Conservation (phyloP, 768 basidiomycete species). For the Xerocomus spinulosus region DNA sequence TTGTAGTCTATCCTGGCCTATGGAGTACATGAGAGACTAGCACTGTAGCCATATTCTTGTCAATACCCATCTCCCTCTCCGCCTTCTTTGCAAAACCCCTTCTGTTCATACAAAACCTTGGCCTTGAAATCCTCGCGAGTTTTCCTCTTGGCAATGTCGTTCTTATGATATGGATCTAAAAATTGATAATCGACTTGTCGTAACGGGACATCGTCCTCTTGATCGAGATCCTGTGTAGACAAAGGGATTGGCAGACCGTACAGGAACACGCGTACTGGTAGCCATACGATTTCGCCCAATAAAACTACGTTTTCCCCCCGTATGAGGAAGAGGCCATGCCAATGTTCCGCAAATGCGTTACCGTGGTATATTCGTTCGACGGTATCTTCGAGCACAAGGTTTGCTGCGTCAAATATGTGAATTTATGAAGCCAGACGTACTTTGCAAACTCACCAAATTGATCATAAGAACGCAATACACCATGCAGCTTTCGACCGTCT, state of each 20-base stretch:
- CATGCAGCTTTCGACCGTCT: constrained; percentile 94
- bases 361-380: constrained; percentile 93
- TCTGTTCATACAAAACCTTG: constrained; percentile 73
- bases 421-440: background rate
- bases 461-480: constrained; percentile 95
- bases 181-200: constrained; percentile 67
- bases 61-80: constrained; percentile 96
- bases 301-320: constrained; percentile 98
- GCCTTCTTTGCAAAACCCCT: constrained; percentile 92
- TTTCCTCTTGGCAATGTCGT: constrained; percentile 70
- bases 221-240: constrained; percentile 73
- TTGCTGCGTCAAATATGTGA: constrained; percentile 53
- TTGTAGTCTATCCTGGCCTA: no score
- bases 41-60: constrained; percentile 19
- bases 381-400: constrained; percentile 94
- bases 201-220: constrained; percentile 83
- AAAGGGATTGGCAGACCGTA: constrained; percentile 2
- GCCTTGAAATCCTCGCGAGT: constrained; percentile 80
- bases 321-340: constrained; percentile 88
- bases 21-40: no score
- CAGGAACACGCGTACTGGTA: constrained; percentile 3
- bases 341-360: constrained; percentile 81
- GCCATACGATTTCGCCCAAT: constrained; percentile 90
- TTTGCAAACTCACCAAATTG: constrained; percentile 76
- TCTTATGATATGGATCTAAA: constrained; percentile 68